Percentiles rank a stretch among this genome's conserved stretches.
These are phyloP conservation scores for Leucoagaricus sp. DNA, from an alignment of 1,284 basidiomycete genomes.

Conservation along the genomic window DNA sequence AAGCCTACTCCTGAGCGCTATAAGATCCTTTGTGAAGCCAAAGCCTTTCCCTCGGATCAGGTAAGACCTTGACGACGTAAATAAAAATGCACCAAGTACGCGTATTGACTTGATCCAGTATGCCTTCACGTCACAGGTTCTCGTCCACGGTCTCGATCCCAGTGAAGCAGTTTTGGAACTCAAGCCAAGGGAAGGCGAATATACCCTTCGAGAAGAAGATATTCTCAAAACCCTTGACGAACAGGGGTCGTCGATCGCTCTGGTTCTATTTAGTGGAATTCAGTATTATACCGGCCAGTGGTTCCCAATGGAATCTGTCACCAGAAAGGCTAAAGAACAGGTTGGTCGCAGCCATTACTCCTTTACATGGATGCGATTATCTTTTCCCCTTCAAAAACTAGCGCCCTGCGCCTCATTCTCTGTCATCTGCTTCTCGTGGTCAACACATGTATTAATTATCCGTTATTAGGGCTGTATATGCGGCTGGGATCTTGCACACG, in stretches of 20 bases:
- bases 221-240: constrained; percentile 78
- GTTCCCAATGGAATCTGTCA: constrained; percentile 87
- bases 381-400: constrained; percentile 5
- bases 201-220: constrained; percentile 87
- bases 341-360: constrained; percentile 38
- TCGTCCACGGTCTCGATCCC: constrained; percentile 80
- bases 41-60: constrained; percentile 96
- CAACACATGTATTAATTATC: constrained; percentile 17
- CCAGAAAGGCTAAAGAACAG: constrained; percentile 80
- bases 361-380: constrained; percentile 5
- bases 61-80: constrained; percentile 41
- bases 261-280: constrained; percentile 89
- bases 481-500: constrained; percentile 97
- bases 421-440: constrained; percentile 13
- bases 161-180: constrained; percentile 78
- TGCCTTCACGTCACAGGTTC: constrained; percentile 89
- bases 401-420: constrained; percentile 15
- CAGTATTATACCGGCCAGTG: constrained; percentile 99
- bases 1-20: constrained; percentile 80
- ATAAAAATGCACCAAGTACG: constrained; percentile 9
- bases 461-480: constrained; percentile 79
- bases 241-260: constrained; percentile 76
- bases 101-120: constrained; percentile 58
- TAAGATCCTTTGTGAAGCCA: constrained; percentile 96
- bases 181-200: constrained; percentile 80